Percentiles rank a stretch among this genome's conserved stretches.
Conservation (phyloP, 2,329 filamentous ascomycete genomes). For the Fusarium cicatricum region DNA sequence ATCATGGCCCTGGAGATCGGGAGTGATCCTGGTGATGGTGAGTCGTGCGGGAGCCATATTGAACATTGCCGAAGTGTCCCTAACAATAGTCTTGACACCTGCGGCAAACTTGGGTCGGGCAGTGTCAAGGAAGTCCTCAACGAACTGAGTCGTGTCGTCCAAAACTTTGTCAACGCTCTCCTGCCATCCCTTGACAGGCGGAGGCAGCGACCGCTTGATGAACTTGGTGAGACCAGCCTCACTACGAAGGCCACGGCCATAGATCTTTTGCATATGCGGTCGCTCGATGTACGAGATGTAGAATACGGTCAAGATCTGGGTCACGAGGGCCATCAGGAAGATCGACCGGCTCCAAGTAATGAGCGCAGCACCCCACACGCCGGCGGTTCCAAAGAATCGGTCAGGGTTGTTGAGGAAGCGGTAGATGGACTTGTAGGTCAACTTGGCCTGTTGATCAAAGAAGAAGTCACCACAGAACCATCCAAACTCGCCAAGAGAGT, state of each 20-base stretch:
- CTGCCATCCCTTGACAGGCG: constrained; percentile 83
- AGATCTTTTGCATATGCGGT: constrained; percentile 98
- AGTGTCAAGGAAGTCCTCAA: constrained; percentile 88
- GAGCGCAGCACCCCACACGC: constrained; percentile 93
- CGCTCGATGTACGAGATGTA: constrained; percentile 96
- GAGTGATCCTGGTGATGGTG: constrained; percentile 79
- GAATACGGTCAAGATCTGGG: constrained; percentile 82
- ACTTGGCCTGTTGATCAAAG: constrained; percentile 85
- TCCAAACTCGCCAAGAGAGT: constrained; percentile 94
- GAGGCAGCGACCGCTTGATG: constrained; percentile 84
- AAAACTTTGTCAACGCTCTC: constrained; percentile 88
- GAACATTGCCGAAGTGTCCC: constrained; percentile 87
- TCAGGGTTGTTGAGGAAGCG: constrained; percentile 98
- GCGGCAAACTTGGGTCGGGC: constrained; percentile 87
- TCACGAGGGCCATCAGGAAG: constrained; percentile 84
- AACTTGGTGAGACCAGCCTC: constrained; percentile 94
- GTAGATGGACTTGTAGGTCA: constrained; percentile 97
- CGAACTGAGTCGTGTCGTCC: constrained; percentile 84
- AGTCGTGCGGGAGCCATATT: constrained; percentile 88
- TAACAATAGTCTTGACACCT: constrained; percentile 85
- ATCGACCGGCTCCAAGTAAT: constrained; percentile 91
- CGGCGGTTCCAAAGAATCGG: constrained; percentile 89
- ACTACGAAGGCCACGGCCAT: constrained; percentile 81
- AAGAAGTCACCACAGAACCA: constrained; percentile 99
- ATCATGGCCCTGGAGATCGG: constrained; percentile 81